These are phyloP conservation scores for Chlorella variabilis DNA, from an alignment of 163 green algal species.

Conservation along the genomic window DNA sequence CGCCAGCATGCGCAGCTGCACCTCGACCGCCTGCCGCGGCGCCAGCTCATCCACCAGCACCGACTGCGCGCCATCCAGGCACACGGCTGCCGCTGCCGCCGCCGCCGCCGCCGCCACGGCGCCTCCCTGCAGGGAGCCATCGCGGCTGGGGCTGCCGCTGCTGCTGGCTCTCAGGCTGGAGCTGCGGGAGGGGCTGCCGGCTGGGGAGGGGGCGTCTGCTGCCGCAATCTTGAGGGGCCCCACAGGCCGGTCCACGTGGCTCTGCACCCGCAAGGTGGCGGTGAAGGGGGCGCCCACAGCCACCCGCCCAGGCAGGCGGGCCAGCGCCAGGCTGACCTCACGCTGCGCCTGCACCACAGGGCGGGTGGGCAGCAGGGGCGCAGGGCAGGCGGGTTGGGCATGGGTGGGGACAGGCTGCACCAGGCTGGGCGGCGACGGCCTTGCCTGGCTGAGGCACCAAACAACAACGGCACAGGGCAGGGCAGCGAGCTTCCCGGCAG, in stretches of 20 bases:
- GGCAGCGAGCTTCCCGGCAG: too few species aligned
- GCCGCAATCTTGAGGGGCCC: not conserved
- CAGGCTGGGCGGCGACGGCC: too few species aligned
- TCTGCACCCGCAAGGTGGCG: not conserved
- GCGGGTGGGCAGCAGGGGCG: not conserved
- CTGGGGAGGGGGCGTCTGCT: not conserved
- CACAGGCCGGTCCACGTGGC: not conserved
- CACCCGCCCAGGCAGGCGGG: constrained; percentile 2
- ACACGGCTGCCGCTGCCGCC: not conserved
- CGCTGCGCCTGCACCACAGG: not conserved
- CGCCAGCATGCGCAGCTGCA: constrained; percentile 24
- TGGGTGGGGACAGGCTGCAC: too few species aligned
- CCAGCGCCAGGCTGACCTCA: constrained; percentile 5
- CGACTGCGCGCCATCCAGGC: constrained; percentile 14
- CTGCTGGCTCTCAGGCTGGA: not conserved
- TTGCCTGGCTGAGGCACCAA: too few species aligned
- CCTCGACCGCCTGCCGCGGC: not conserved
- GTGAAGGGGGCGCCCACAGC: constrained; percentile 14
- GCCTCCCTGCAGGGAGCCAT: not conserved
- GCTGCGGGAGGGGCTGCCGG: not conserved
- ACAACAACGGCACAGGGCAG: too few species aligned
- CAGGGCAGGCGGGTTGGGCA: not conserved
- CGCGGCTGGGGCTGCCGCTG: not conserved
- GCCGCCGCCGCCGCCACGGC: not conserved
- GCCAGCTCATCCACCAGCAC: not conserved